Evolutionary conservation across 2,329 filamentous ascomycete species (phyloP).

Genomic region (Penicillium sp.): DNA sequence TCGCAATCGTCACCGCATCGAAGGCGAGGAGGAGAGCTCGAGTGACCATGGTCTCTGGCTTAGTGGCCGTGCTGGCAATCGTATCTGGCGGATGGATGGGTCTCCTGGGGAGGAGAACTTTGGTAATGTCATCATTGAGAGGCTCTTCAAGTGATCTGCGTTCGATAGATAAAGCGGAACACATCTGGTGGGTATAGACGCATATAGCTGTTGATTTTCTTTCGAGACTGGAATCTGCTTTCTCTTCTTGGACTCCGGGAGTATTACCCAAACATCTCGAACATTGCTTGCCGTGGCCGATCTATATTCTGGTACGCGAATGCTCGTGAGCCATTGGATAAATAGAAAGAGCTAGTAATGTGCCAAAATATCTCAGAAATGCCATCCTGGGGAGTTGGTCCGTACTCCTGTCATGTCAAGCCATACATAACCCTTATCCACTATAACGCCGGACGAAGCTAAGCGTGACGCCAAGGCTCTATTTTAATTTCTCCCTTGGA

Average conservation of each 20-base stretch:
- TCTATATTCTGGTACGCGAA: not conserved
- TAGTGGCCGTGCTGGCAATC: slow-evolving; percentile 70
- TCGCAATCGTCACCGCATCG: slow-evolving; percentile 50
- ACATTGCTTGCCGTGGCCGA: not conserved
- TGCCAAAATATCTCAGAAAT: not conserved
- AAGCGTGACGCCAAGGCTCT: not conserved
- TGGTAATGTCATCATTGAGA: slow-evolving; percentile 62
- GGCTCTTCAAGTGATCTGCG: slow-evolving; percentile 52
- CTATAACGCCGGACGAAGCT: not conserved
- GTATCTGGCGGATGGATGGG: slow-evolving; percentile 68
- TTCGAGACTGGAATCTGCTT: not conserved
- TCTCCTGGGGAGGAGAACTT: slow-evolving; percentile 68
- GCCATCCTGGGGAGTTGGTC: not conserved
- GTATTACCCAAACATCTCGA: no score
- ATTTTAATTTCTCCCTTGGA: not conserved
- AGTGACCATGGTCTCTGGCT: slow-evolving; percentile 78
- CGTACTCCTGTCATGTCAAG: slow-evolving; percentile 4
- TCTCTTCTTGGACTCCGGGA: not conserved
- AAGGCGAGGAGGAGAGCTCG: slow-evolving; percentile 54
- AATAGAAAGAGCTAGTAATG: not conserved
- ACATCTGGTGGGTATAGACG: not conserved
- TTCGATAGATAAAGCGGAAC: not conserved
- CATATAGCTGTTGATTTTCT: not conserved
- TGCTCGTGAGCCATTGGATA: not conserved
- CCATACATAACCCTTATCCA: not conserved